Percentiles rank a stretch among this genome's conserved stretches.
Conservation (phyloP, 176 grass and related monocot genomes). For the Oryza brachyantha region DNA sequence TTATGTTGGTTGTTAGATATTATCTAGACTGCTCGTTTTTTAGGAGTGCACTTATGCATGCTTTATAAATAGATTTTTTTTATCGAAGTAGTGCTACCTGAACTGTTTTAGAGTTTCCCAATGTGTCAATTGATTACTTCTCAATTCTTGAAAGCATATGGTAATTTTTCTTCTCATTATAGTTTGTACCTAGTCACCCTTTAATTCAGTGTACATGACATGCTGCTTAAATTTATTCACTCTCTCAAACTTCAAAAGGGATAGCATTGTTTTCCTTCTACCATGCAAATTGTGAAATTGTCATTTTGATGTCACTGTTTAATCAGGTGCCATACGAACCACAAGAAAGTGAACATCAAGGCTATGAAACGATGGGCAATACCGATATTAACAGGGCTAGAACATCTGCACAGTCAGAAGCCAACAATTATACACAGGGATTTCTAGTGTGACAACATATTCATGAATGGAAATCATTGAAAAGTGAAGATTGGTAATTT, state of each 20-base stretch:
- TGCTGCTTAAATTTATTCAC: not conserved
- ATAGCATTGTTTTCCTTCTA: not conserved
- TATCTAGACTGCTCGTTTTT: too few relatives aligned
- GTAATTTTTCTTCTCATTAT: too few relatives aligned
- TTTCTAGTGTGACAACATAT: conserved; percentile 54
- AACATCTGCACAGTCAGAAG: conserved; percentile 43
- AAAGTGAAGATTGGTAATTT: conserved; percentile 58
- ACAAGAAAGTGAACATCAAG: conserved; percentile 45
- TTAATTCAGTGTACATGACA: too few relatives aligned
- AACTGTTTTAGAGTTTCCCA: not conserved
- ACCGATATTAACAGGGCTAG: conserved; percentile 50
- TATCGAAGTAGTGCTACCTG: not conserved
- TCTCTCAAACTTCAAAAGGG: not conserved
- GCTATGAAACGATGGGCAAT: conserved; percentile 44
- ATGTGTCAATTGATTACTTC: not conserved
- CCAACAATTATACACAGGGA: conserved; percentile 45
- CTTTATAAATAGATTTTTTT: not conserved
- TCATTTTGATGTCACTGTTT: not conserved
- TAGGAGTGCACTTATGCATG: too few relatives aligned
- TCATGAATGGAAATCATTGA: conserved; percentile 62
- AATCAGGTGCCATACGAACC: conserved; percentile 41
- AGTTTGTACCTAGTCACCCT: too few relatives aligned
- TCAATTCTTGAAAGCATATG: not conserved
- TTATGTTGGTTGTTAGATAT: too few relatives aligned
- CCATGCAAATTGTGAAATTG: not conserved